These are phyloP conservation scores for Candida sp. DNA, from an alignment of 1,139 yeast species.

Conservation along the genomic window DNA sequence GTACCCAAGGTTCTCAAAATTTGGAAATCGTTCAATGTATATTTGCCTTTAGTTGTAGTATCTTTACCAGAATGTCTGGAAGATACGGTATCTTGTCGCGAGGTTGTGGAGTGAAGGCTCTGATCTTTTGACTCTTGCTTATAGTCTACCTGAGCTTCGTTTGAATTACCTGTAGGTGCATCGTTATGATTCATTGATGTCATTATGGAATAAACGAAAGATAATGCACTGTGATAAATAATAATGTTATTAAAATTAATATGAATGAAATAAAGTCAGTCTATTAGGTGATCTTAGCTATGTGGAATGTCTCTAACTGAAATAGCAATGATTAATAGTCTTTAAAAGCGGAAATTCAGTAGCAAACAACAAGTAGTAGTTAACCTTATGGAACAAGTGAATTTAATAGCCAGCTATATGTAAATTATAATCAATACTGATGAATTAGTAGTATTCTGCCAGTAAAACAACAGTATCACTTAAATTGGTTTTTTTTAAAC, in stretches of 20 bases:
- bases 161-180: neutral
- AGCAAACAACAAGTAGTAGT: neutral
- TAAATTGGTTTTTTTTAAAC: neutral
- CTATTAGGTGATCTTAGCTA: too few species aligned
- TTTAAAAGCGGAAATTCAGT: neutral
- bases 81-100: neutral
- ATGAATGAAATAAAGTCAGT: too few species aligned
- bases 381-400: neutral
- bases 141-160: neutral
- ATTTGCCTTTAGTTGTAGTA: slow-evolving; percentile 80
- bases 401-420: slow-evolving; percentile 1
- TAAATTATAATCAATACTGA: neutral
- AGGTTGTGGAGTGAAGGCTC: neutral
- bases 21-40: slow-evolving; percentile 80
- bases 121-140: neutral
- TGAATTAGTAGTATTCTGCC: neutral
- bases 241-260: neutral
- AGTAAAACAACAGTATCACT: neutral
- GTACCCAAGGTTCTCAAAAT: slow-evolving; percentile 92
- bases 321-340: neutral
- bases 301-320: neutral
- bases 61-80: slow-evolving; percentile 22
- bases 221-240: neutral
- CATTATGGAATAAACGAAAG: neutral
- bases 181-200: neutral